Percentiles rank a stretch among this genome's conserved stretches.
These are phyloP conservation scores for Pestalotiopsis sp. DNA, from an alignment of 2,329 filamentous ascomycete genomes.

Conservation along the genomic window DNA sequence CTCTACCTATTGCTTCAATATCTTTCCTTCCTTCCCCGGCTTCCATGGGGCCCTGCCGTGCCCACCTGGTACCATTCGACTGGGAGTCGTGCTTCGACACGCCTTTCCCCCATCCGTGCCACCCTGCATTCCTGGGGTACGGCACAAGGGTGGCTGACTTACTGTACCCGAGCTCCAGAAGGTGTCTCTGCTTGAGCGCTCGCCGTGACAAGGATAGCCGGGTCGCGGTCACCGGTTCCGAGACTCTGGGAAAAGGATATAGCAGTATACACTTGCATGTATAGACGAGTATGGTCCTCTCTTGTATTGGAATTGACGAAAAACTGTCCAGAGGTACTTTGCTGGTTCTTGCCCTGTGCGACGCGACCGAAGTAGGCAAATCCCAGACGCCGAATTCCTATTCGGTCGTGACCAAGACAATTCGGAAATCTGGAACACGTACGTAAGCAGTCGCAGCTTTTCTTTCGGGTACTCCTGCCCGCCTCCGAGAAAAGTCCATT, in stretches of 20 bases:
- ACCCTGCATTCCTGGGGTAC: constrained; percentile 7
- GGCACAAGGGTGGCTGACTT: background rate
- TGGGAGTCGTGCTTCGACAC: background rate
- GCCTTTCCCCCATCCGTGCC: constrained; percentile 10
- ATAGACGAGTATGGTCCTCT: background rate
- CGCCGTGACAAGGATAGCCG: background rate
- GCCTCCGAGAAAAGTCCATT: background rate
- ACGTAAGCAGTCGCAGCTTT: background rate
- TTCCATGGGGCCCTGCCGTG: background rate
- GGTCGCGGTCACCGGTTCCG: background rate
- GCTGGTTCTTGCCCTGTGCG: background rate
- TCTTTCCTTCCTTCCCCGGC: background rate
- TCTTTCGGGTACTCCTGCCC: constrained; percentile 7
- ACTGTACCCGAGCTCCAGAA: constrained; percentile 1
- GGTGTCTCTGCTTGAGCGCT: background rate
- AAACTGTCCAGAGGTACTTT: background rate
- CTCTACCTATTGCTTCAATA: background rate
- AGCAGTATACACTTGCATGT: background rate
- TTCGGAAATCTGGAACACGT: background rate
- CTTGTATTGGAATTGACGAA: background rate
- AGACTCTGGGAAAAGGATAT: background rate
- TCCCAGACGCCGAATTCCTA: background rate
- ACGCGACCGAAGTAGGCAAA: background rate
- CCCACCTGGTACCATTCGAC: background rate
- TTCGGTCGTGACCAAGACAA: background rate